phyloP scores from a whole-genome alignment of 2,329 filamentous ascomycete genomes.

The Penicillium brevicompactum region DNA sequence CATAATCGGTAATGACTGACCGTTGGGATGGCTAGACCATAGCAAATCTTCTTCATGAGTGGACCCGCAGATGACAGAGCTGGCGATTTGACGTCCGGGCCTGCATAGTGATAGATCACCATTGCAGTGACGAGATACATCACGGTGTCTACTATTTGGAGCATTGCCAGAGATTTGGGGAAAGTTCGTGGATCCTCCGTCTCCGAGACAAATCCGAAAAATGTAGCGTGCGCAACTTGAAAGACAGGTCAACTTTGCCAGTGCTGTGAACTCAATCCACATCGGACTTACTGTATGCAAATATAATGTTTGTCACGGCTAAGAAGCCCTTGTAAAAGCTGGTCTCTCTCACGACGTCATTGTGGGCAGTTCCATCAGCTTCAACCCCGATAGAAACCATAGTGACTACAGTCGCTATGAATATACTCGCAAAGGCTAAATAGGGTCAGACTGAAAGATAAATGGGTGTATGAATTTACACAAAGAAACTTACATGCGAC shows the following conservation, averaged over 20 bases:
- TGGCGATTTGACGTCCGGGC: conserved; percentile 63
- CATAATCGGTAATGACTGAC: conserved; percentile 18
- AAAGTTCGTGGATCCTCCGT: conserved; percentile 62
- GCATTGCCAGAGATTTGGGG: conserved; percentile 62
- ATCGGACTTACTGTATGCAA: conserved; percentile 60
- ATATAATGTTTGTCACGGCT: conserved; percentile 67
- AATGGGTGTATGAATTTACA: background rate
- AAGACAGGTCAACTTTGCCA: background rate
- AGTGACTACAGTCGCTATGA: conserved; percentile 64
- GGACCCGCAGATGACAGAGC: conserved; percentile 64
- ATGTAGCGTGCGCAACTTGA: conserved; percentile 61
- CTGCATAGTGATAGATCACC: conserved; percentile 70
- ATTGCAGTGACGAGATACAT: conserved; percentile 67
- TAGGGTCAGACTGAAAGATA: background rate
- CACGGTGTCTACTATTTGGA: conserved; percentile 61
- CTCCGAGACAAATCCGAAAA: conserved; percentile 68
- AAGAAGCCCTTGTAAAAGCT: conserved; percentile 60
- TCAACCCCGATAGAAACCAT: conserved; percentile 65
- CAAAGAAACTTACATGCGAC: conserved; percentile 51
- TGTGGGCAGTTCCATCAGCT: conserved; percentile 40
- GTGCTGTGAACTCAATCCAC: background rate
- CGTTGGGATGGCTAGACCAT: conserved; percentile 68
- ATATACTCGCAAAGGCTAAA: conserved; percentile 63
- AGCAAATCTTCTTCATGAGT: conserved; percentile 64
- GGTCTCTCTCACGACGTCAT: conserved; percentile 40